Base-by-base conservation (phyloP, 2,329 filamentous ascomycete genomes). In the Harringtonia lauricola region DNA sequence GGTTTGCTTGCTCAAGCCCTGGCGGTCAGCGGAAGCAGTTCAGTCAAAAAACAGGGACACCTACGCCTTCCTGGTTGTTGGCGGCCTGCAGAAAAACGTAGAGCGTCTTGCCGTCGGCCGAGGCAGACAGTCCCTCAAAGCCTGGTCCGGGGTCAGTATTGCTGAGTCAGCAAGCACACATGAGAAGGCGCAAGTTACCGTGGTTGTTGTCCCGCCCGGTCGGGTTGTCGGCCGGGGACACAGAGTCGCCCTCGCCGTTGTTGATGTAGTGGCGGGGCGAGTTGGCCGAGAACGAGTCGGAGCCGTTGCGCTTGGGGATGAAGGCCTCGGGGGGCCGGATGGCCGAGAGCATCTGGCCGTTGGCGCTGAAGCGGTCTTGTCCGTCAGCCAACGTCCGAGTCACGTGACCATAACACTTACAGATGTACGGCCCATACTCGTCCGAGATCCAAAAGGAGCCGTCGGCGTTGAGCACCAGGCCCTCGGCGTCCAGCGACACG, bases 401-500 rank as follows among this genome's bases (percentile, higher is more conserved):
- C 7, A 30, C 17, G 13, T 28, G 17, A 13, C 8, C 12, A 26
- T 2, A 17, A 9, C 13, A 41, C 43, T 15, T 17, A 45, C 43
- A 86, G 19, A 85, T 63, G 52, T 79, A 85, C 0, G 79, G 79
- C 0, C 80, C 81, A 55, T 83, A 82, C 60, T 86, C 82, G 54
- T 86, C 82, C 8, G 67, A 72, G 33, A 85, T 65, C 79, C 79
- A 86, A 61, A 83, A 85, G 1, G 67, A 66, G 13, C 73, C 76
- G 43, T 82, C 72, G 0, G 43, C 38, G 39, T 70, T 71, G 8
- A 86, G 65, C 1, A 76, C 73, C 0, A 87, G 62, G 1, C 81
- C 82, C 62, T 87, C 83, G 0, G 73, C 62, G 54, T 87, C 83
- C 3, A 86, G 55, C 0, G 73, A 59, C 29, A 85, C 68, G 13